phyloP scores from a whole-genome alignment of 2,329 filamentous ascomycete genomes.

The Massarina eburnea region DNA sequence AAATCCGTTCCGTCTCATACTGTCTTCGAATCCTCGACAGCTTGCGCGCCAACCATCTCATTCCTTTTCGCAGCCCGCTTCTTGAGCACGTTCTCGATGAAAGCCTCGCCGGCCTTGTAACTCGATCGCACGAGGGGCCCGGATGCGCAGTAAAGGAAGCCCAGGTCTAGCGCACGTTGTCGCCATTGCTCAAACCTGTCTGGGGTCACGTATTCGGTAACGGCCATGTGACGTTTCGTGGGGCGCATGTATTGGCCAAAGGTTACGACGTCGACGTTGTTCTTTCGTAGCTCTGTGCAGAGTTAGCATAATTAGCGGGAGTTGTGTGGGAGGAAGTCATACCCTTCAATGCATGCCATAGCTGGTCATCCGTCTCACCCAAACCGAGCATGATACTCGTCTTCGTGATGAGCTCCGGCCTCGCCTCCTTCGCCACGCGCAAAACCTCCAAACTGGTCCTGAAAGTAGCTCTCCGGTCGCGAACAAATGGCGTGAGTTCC shows the following conservation, averaged over 20 bases:
- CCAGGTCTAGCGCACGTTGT: conserved; percentile 85
- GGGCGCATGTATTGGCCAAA: conserved; percentile 99
- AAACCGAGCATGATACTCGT: conserved; percentile 96
- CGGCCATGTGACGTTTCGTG: conserved; percentile 96
- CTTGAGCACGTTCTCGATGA: conserved; percentile 96
- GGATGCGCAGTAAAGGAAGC: conserved; percentile 94
- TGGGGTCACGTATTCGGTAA: conserved; percentile 92
- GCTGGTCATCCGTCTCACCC: conserved; percentile 85
- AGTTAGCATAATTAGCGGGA: conserved; percentile 7
- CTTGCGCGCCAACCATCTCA: conserved; percentile 16
- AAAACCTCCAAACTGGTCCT: conserved; percentile 80
- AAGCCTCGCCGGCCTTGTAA: conserved; percentile 97
- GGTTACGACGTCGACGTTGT: conserved; percentile 89
- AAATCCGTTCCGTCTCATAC: background rate
- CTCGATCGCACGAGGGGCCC: conserved; percentile 91
- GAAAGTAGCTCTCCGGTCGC: conserved; percentile 88
- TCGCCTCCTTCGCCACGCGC: conserved; percentile 75
- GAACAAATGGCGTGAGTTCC: conserved; percentile 82
- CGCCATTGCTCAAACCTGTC: conserved; percentile 91
- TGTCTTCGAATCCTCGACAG: conserved; percentile 10
- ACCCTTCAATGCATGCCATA: conserved; percentile 76
- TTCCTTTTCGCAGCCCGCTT: conserved; percentile 61
- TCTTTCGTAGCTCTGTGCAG: conserved; percentile 69
- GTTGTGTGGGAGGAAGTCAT: conserved; percentile 8
- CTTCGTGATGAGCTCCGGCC: conserved; percentile 87